Evolutionary conservation across 108 stramenopile genomes (phyloP).

Genomic region (Skeletonema marinoi): DNA sequence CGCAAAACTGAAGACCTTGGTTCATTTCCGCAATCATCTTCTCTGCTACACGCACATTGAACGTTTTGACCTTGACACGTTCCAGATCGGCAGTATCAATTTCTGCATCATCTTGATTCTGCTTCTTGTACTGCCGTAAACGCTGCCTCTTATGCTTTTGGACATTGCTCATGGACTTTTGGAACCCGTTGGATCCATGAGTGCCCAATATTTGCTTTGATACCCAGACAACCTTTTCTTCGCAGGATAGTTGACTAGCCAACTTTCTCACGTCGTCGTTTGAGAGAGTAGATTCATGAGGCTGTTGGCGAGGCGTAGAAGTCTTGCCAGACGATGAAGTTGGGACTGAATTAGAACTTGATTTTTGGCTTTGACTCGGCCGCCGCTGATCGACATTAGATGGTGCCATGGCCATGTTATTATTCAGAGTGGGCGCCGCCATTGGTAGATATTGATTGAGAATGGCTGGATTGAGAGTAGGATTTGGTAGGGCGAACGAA

Average conservation of each 20-base stretch:
- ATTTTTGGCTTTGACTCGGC: background rate
- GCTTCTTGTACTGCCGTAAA: conserved; percentile 60
- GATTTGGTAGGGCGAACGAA: background rate
- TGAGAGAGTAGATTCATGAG: conserved; percentile 18
- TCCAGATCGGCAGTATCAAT: conserved; percentile 40
- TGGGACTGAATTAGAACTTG: conserved; percentile 1
- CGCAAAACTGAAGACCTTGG: conserved; percentile 64
- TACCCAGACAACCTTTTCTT: conserved; percentile 60
- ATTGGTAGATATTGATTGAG: background rate
- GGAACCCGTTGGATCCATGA: conserved; percentile 73
- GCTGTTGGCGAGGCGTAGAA: conserved; percentile 2
- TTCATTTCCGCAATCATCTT: conserved; percentile 70
- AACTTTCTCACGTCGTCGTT: conserved; percentile 34
- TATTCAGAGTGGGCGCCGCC: background rate
- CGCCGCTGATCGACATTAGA: background rate
- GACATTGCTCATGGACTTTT: conserved; percentile 64
- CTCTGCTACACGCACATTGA: conserved; percentile 75
- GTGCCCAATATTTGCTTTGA: conserved; percentile 69
- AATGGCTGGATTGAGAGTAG: background rate
- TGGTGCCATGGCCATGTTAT: background rate
- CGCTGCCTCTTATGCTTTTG: conserved; percentile 79
- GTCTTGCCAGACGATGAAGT: conserved; percentile 6
- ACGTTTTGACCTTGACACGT: conserved; percentile 53
- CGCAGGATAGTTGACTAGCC: conserved; percentile 50
- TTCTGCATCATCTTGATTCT: conserved; percentile 14